Conservation (phyloP, 2,329 filamentous ascomycete genomes). For the Byssoonygena ceratinophila region DNA sequence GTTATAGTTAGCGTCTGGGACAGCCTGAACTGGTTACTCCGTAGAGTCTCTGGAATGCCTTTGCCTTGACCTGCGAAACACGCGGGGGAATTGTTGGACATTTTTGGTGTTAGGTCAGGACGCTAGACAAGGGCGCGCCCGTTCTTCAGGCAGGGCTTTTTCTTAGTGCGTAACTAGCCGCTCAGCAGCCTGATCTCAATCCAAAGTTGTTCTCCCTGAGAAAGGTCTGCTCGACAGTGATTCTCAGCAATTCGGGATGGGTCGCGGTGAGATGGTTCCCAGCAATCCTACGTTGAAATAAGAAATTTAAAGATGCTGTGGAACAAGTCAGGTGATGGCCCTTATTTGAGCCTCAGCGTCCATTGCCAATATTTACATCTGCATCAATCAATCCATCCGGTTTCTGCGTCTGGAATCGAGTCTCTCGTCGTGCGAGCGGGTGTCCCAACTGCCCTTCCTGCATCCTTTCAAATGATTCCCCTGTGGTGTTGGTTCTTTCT, state of each 20-base stretch:
- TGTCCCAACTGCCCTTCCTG: too few relatives aligned
- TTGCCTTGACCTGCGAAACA: neutral
- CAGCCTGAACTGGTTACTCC: too few relatives aligned
- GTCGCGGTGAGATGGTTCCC: neutral
- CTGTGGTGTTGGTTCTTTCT: neutral
- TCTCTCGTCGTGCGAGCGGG: too few relatives aligned
- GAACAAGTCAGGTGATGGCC: slow-evolving; percentile 3
- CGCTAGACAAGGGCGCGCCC: neutral
- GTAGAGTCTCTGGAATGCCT: neutral
- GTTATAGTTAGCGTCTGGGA: too few relatives aligned
- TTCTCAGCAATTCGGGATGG: neutral
- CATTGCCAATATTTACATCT: neutral
- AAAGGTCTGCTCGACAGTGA: neutral
- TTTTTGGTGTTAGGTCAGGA: neutral
- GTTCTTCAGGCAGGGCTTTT: neutral
- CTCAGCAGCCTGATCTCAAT: neutral
- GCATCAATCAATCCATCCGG: neutral
- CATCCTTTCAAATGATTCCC: too few relatives aligned
- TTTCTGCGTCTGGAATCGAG: too few relatives aligned
- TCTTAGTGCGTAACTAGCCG: neutral
- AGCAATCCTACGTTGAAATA: neutral
- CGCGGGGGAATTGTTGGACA: neutral
- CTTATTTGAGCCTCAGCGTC: slow-evolving; percentile 3
- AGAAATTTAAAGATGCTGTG: neutral
- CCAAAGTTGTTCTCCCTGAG: neutral